Evolutionary conservation across 106 monocot species (phyloP).

Genomic region (Platanthera guangdongensis): DNA sequence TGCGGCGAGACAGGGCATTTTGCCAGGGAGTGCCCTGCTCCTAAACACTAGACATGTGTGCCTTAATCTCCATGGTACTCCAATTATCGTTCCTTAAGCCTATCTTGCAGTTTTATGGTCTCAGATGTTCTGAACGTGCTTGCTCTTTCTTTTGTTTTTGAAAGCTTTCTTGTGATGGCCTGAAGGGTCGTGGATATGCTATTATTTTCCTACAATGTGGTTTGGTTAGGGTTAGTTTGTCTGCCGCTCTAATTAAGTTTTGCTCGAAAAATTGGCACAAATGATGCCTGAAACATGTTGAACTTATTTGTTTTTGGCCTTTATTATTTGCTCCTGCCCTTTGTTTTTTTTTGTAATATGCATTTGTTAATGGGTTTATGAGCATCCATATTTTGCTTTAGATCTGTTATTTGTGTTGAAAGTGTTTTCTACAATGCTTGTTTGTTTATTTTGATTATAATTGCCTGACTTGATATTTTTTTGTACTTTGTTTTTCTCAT

Average conservation of each 20-base stretch:
- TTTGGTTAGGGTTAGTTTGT: neutral
- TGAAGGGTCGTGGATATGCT: neutral
- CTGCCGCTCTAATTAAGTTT: neutral
- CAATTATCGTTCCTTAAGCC: neutral
- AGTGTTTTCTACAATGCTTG: neutral
- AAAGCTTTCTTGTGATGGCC: constrained; percentile 5
- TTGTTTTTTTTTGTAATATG: too few species aligned
- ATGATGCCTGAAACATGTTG: neutral
- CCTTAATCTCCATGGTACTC: neutral
- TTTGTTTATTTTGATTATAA: too few species aligned
- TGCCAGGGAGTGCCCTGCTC: constrained; percentile 20
- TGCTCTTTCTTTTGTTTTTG: neutral
- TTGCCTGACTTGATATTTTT: neutral
- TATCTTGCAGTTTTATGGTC: neutral
- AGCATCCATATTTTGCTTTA: neutral
- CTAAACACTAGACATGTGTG: neutral
- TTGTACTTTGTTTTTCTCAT: neutral
- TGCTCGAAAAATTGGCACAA: neutral
- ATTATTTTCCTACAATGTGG: neutral
- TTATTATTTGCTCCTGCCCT: neutral
- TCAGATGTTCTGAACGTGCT: neutral
- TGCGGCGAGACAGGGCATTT: constrained; percentile 21
- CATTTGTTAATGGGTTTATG: neutral
- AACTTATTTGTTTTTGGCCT: neutral
- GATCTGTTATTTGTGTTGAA: neutral